Evolutionary conservation across 768 basidiomycete genomes (phyloP), one percentile per base, ranked within the genome.

Genomic region (Rubroboletus pulcherrimus): DNA sequence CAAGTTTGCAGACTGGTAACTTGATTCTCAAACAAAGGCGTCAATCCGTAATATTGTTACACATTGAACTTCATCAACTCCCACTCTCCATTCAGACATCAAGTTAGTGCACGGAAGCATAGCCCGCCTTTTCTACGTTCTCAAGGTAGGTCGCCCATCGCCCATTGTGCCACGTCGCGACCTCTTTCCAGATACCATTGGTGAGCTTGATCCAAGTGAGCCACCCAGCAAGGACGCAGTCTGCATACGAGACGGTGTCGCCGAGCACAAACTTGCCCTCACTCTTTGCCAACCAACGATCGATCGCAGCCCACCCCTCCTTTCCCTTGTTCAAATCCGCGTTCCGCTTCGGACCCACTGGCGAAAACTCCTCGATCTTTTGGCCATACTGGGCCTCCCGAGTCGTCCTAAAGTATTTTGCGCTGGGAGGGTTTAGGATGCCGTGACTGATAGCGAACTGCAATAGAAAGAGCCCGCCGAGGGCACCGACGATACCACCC

Each of bases 141-240:
- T 64, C 60, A 42, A 74, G 33, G 40, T 75, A 63, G 24, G 60
- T 65, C 10, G 58, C 71, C 78, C 78, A 78, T 41, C 69, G 59
- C 14, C 77, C 77, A 7, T 59, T 63, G 45, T 80, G 65, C 74
- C 75, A 78, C 8, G 57, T 59, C 39, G 63, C 54, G 1, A 76
- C 57, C 7, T 68, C 66, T 39, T 62, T 59, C 77, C 76, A 78
- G 50, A 60, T 66, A 2, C 60, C 72, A 14, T 67, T 44, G 4
- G 65, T 62, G 10, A 52, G 15, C 59, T 63, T 73, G 48, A 72
- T 60, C 74, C 77, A 78, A 21, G 60, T 58, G 44, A 79, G 41
- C 60, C 64, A 68, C 1, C 59, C 70, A 2, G 63, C 77, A 9
- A 77, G 51, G 37, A 66, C 38, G 14, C 72, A 59, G 45, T 78